Evolutionary conservation across 1,284 basidiomycete genomes (phyloP).

Genomic region (Ustilago shanxiensis): DNA sequence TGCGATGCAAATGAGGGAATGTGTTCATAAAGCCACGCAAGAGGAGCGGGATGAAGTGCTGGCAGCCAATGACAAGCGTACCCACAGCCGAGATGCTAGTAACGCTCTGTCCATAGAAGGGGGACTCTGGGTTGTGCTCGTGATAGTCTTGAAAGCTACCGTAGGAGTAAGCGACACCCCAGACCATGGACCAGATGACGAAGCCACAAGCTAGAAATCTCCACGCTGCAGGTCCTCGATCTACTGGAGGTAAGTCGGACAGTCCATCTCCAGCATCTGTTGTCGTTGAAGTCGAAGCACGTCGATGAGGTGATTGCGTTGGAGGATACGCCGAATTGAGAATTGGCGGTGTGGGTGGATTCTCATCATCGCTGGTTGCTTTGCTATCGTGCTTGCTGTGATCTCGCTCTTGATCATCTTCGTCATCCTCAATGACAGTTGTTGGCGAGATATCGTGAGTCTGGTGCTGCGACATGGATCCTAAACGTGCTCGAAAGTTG

Average conservation of each 20-base stretch:
- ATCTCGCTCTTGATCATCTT: conserved; percentile 13
- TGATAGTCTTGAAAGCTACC: conserved; percentile 65
- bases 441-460: not conserved
- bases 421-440: conserved; percentile 22
- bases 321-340: conserved; percentile 25
- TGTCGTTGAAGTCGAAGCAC: conserved; percentile 5
- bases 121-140: conserved; percentile 42
- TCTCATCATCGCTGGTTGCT: conserved; percentile 22
- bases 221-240: conserved; percentile 30
- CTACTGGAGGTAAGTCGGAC: conserved; percentile 20
- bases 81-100: conserved; percentile 52
- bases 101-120: conserved; percentile 41
- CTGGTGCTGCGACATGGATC: conserved; percentile 6
- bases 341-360: conserved; percentile 20
- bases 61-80: conserved; percentile 50
- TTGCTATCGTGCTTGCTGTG: conserved; percentile 28
- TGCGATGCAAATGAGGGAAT: conserved; percentile 36
- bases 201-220: conserved; percentile 29
- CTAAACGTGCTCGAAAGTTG: conserved; percentile 24
- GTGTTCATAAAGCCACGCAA: conserved; percentile 33
- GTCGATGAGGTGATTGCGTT: not conserved
- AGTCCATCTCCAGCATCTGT: not conserved
- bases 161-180: conserved; percentile 55
- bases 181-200: conserved; percentile 45
- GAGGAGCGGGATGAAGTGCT: conserved; percentile 49